Percentiles rank a stretch among this genome's conserved stretches.
Evolutionary conservation across 23 red algal genomes (phyloP).

Genomic region (Porphyridium purpureum): DNA sequence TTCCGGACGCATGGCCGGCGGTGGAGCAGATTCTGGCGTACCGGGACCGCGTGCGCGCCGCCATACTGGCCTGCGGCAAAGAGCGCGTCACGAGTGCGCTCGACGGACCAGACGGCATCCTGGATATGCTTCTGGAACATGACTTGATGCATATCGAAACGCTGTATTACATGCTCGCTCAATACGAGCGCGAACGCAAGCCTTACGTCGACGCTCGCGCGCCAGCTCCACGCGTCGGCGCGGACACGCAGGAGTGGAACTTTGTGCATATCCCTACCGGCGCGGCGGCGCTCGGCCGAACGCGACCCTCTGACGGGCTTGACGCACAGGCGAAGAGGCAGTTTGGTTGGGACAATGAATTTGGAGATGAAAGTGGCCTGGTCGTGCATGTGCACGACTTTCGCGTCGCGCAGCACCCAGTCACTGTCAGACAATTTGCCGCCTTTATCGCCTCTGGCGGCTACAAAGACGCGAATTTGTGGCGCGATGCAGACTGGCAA

Average conservation of each 20-base stretch:
- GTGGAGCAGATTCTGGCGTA: constrained; percentile 25
- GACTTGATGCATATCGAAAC: constrained; percentile 95
- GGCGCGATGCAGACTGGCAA: constrained; percentile 15
- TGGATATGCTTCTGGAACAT: constrained; percentile 50
- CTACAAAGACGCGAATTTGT: constrained; percentile 26
- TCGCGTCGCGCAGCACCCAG: constrained; percentile 28
- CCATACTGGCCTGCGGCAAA: background rate
- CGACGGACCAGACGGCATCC: background rate
- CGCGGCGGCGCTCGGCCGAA: background rate
- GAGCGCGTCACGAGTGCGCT: background rate
- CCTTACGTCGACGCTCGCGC: background rate
- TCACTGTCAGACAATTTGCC: constrained; percentile 39
- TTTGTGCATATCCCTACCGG: background rate
- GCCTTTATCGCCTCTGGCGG: constrained; percentile 66
- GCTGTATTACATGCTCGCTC: constrained; percentile 71
- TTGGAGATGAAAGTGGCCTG: constrained; percentile 14
- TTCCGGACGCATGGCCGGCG: constrained; percentile 22
- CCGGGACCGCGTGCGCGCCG: constrained; percentile 16
- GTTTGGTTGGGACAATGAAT: constrained; percentile 81
- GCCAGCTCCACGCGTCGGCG: background rate
- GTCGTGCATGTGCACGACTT: constrained; percentile 12
- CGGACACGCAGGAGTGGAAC: background rate
- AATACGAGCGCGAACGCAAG: constrained; percentile 1
- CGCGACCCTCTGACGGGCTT: background rate
- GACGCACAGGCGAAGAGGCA: background rate